A percentile compares a stretch with the other conserved stretches of the same genome.
Conservation (phyloP, 495 filamentous ascomycete genomes). For the Acidiella bohemica region DNA sequence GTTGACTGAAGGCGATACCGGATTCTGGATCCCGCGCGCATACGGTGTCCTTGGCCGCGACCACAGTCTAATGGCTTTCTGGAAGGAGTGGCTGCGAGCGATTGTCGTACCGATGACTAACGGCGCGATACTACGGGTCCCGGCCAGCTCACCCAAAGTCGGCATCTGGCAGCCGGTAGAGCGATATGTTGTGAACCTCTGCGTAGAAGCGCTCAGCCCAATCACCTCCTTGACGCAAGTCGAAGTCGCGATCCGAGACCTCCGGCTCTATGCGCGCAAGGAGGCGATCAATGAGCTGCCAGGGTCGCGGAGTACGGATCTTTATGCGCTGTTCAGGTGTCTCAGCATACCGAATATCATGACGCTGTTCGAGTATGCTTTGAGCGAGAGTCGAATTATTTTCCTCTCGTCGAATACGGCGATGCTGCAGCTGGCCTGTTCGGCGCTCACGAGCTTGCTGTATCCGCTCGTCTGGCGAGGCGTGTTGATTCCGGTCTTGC, state of each 20-base stretch:
- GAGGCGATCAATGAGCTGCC: slow-evolving; percentile 91
- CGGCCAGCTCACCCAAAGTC: slow-evolving; percentile 75
- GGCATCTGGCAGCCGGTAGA: slow-evolving; percentile 96
- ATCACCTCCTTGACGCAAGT: slow-evolving; percentile 91
- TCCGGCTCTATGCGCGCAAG: slow-evolving; percentile 82
- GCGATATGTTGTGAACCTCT: slow-evolving; percentile 94
- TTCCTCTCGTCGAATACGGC: slow-evolving; percentile 87
- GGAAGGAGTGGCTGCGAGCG: slow-evolving; percentile 97
- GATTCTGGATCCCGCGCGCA: slow-evolving; percentile 88
- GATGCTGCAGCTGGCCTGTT: slow-evolving; percentile 86
- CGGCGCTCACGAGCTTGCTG: slow-evolving; percentile 66
- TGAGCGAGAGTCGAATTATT: slow-evolving; percentile 91
- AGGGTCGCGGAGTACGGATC: slow-evolving; percentile 78
- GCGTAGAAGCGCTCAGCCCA: slow-evolving; percentile 85
- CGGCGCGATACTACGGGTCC: slow-evolving; percentile 66
- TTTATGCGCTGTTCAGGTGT: slow-evolving; percentile 84
- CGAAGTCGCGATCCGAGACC: slow-evolving; percentile 76
- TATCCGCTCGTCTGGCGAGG: slow-evolving; percentile 88
- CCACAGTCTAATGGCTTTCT: slow-evolving; percentile 71
- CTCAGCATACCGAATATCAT: slow-evolving; percentile 85
- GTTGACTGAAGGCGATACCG: slow-evolving; percentile 87
- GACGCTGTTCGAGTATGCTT: slow-evolving; percentile 79
- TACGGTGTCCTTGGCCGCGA: slow-evolving; percentile 90
- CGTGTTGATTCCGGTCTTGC: slow-evolving; percentile 84
- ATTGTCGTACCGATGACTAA: slow-evolving; percentile 90